Base-by-base conservation (phyloP, 2,329 filamentous ascomycete species). In the Diaporthe sp. region DNA sequence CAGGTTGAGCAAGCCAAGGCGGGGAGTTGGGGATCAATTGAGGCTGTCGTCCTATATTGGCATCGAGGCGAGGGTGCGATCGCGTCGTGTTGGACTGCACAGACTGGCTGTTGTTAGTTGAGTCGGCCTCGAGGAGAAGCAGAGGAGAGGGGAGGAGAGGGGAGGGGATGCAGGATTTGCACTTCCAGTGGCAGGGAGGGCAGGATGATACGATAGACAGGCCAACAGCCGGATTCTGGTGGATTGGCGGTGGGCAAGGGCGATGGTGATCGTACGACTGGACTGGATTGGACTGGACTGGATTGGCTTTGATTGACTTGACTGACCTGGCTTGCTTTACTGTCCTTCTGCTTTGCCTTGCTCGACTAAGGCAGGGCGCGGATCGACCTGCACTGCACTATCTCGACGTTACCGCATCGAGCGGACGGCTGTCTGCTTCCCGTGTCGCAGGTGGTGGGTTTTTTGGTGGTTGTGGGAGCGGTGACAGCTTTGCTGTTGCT, bases 181-280 rank as follows among this genome's bases (percentile, higher is more conserved):
- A 67, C 45, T 22, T 12, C 22, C 22, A n/a, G 22, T 67, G 45
- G 33, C 64, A 22, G 42, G 61, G 19, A 35, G 45, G 30, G 61
- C 42, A 6, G 45, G 19, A 52, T 67, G 45, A 50, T 13, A 35
- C 30, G 42, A 52, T 22, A 6, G 61, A 52, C 45, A 67, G 45
- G 30, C 47, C 61, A 35, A 67, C 61, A n/a, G 28, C 22, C 61
- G 22, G 13, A 9, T 67, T 25, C 61, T 67, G 33, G 64, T 67
- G 64, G 45, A 25, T 22, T 54, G 64, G 64, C 45, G 64, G 64
- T 68, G 64, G 64, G 64, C 47, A 54, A 38, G 13, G 30, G 64
- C 45, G 64, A 40, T 54, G 45, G 33, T 68, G 64, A 68, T 68
- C 64, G 64, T 54, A 68, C 47, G 64, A 68, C 64, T 17, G 40